Percentiles rank a stretch among this genome's conserved stretches.
Conservation (phyloP, 176 grass and related monocot genomes). For the Oryza longistaminata region DNA sequence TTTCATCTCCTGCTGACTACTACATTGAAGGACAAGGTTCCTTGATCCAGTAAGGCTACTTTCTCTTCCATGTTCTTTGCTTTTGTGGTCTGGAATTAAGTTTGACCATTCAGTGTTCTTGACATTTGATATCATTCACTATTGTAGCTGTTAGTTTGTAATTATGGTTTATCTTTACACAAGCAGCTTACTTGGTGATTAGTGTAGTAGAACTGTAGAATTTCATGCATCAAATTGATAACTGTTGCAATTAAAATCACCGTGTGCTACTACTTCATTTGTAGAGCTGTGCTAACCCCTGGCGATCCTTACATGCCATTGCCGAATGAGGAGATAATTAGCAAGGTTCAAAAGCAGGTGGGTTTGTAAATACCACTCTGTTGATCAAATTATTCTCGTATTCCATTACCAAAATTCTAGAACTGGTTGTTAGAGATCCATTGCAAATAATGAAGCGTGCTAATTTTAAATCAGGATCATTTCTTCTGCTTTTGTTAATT, state of each 20-base stretch:
- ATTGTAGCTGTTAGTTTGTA: conserved; percentile 1
- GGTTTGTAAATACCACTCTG: conserved; percentile 1
- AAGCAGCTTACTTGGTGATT: background rate
- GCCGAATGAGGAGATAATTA: conserved; percentile 83
- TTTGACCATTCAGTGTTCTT: background rate
- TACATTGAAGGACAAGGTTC: conserved; percentile 97
- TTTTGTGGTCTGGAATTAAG: background rate
- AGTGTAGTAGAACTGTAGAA: background rate
- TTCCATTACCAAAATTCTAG: background rate
- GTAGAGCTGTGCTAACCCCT: conserved; percentile 94
- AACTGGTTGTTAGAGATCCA: background rate
- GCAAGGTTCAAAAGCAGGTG: conserved; percentile 90
- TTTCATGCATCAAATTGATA: background rate
- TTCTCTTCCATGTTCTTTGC: background rate
- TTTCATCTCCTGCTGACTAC: conserved; percentile 96
- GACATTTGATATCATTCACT: conserved; percentile 5
- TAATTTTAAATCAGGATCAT: background rate
- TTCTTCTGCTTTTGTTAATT: conserved; percentile 2
- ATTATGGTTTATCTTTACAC: conserved; percentile 14
- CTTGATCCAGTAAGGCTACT: conserved; percentile 87
- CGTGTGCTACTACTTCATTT: conserved; percentile 12
- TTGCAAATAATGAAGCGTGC: background rate
- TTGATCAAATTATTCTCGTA: background rate
- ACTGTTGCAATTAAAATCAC: conserved; percentile 21
- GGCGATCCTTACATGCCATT: conserved; percentile 99